Evolutionary conservation across 306 rosid species (phyloP).

Genomic region (Amphicarpaea edgeworthii): DNA sequence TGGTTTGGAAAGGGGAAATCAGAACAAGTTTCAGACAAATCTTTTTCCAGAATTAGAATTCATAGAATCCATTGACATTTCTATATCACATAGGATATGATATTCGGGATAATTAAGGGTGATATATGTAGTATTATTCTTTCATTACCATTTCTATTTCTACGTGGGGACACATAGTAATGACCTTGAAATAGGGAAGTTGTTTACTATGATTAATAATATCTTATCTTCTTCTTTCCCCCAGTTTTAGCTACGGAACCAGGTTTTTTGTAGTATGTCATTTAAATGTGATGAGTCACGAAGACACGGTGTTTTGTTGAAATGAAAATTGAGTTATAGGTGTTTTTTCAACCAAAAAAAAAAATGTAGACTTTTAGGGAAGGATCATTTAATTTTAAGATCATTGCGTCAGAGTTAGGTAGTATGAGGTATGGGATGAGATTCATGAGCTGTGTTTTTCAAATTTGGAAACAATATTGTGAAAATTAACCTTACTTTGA

Average conservation of each 20-base stretch:
- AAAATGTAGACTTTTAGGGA: constrained; percentile 5
- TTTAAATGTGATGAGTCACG: constrained; percentile 24
- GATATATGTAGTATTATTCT: constrained; percentile 43
- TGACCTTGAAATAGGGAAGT: constrained; percentile 41
- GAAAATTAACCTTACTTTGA: constrained; percentile 27
- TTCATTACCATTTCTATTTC: constrained; percentile 37
- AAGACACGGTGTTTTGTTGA: constrained; percentile 3
- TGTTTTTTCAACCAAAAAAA: constrained; percentile 18
- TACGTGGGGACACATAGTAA: constrained; percentile 34
- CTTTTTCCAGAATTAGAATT: constrained; percentile 41
- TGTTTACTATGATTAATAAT: constrained; percentile 31
- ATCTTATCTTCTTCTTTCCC: constrained; percentile 17
- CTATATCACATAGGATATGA: constrained; percentile 28
- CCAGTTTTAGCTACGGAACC: constrained; percentile 39
- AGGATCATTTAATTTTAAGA: constrained; percentile 30
- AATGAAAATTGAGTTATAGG: constrained; percentile 32
- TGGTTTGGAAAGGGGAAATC: constrained; percentile 10
- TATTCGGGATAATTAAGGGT: constrained; percentile 36
- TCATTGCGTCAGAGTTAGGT: constrained; percentile 43
- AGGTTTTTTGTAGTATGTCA: constrained; percentile 28
- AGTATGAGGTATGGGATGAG: constrained; percentile 44
- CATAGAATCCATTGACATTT: constrained; percentile 44
- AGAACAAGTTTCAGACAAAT: constrained; percentile 34
- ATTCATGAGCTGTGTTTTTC: constrained; percentile 39
- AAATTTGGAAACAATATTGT: constrained; percentile 39